Conservation (phyloP, 2,329 filamentous ascomycete species). For the Aspergillus melleus region DNA sequence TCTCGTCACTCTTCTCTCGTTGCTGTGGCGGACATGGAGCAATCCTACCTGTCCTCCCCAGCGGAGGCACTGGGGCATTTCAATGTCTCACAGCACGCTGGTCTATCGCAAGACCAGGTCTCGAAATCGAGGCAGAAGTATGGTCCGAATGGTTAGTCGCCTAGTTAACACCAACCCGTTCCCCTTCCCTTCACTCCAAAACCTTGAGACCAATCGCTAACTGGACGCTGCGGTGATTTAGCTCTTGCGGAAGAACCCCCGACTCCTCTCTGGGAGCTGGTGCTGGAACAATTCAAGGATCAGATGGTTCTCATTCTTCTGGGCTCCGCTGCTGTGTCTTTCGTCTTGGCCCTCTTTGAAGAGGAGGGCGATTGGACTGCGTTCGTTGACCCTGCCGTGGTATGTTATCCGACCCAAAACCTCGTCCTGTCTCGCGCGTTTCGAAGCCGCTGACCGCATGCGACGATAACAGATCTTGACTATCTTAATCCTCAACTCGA, state of each 20-base stretch:
- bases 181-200: neutral
- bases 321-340: slow-evolving; percentile 88
- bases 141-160: slow-evolving; percentile 55
- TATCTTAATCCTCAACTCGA: slow-evolving; percentile 92
- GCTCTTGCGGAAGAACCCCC: slow-evolving; percentile 85
- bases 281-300: slow-evolving; percentile 98
- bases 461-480: slow-evolving; percentile 72
- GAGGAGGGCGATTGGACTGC: slow-evolving; percentile 92
- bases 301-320: slow-evolving; percentile 95
- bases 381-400: slow-evolving; percentile 93
- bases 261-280: slow-evolving; percentile 92
- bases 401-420: slow-evolving; percentile 52
- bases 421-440: neutral
- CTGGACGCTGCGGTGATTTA: slow-evolving; percentile 31
- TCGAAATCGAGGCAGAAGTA: slow-evolving; percentile 47
- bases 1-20: slow-evolving; percentile 8
- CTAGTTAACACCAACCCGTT: neutral
- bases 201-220: neutral
- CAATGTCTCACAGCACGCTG: slow-evolving; percentile 51
- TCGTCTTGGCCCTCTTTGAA: slow-evolving; percentile 89
- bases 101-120: slow-evolving; percentile 53
- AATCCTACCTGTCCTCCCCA: slow-evolving; percentile 52
- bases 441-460: slow-evolving; percentile 17
- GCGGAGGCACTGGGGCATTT: slow-evolving; percentile 55
- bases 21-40: slow-evolving; percentile 48